Evolutionary conservation across 495 filamentous ascomycete species (phyloP).

Genomic region (Copromyces sp.): DNA sequence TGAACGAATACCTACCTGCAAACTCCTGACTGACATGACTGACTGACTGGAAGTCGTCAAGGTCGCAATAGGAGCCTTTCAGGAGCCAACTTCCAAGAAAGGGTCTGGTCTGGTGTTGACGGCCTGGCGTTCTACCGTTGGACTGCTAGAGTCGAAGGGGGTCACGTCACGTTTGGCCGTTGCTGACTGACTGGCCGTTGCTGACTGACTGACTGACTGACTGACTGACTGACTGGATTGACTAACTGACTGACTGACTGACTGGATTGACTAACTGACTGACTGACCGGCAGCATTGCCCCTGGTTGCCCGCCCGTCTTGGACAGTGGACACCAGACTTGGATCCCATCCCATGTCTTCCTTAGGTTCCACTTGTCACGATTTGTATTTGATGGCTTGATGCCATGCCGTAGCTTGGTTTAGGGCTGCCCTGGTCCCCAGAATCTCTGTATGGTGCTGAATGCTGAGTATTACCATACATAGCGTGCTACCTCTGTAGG

Average conservation of each 20-base stretch:
- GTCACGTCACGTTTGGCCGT: background rate
- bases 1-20: background rate
- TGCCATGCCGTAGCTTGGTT: too few species aligned
- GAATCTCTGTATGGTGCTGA: background rate
- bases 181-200: background rate
- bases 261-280: too few species aligned
- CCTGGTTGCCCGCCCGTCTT: background rate
- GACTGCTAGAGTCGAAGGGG: background rate
- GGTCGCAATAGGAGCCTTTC: background rate
- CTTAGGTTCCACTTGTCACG: background rate
- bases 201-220: too few species aligned
- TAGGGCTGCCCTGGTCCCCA: background rate
- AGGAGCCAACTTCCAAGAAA: too few species aligned
- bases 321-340: background rate
- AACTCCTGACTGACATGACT: background rate
- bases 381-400: background rate
- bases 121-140: background rate
- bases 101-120: background rate
- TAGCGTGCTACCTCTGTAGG: too few species aligned
- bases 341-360: background rate
- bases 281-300: too few species aligned
- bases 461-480: too few species aligned
- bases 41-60: background rate
- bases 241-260: too few species aligned
- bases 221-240: too few species aligned